These are phyloP conservation scores for Globisporangium recalcitrans DNA, from an alignment of 352 stramenopile species.

Conservation along the genomic window DNA sequence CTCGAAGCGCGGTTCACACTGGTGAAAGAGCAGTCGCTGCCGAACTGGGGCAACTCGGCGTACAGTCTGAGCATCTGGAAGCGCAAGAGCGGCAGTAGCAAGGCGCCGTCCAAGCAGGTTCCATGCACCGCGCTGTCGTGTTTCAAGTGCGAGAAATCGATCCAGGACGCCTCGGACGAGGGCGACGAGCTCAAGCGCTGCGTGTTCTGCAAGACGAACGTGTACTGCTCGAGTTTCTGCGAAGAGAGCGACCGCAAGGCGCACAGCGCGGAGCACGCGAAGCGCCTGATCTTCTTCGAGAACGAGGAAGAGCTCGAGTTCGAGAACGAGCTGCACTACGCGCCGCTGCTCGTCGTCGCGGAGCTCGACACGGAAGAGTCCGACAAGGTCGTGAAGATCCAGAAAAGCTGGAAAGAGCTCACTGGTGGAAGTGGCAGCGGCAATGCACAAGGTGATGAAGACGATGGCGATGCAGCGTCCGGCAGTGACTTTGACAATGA, in stretches of 20 bases:
- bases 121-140: slow-evolving; percentile 23
- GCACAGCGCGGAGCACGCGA: slow-evolving; percentile 64
- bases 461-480: neutral
- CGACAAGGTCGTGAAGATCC: slow-evolving; percentile 29
- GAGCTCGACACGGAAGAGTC: slow-evolving; percentile 25
- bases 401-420: slow-evolving; percentile 42
- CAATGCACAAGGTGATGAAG: no score
- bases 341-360: slow-evolving; percentile 31
- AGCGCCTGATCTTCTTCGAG: slow-evolving; percentile 59
- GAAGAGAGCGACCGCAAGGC: slow-evolving; percentile 27
- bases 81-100: slow-evolving; percentile 20
- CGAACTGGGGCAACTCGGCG: slow-evolving; percentile 78
- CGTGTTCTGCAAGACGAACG: slow-evolving; percentile 70
- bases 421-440: slow-evolving; percentile 4
- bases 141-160: slow-evolving; percentile 43
- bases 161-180: slow-evolving; percentile 32
- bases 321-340: slow-evolving; percentile 59
- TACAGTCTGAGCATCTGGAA: slow-evolving; percentile 73
- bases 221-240: slow-evolving; percentile 68
- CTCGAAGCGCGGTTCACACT: slow-evolving; percentile 50
- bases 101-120: neutral
- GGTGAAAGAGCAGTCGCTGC: slow-evolving; percentile 47
- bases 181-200: slow-evolving; percentile 51
- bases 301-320: slow-evolving; percentile 56
- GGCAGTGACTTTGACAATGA: slow-evolving; percentile 9